Evolutionary conservation across 2,329 filamentous ascomycete genomes (phyloP).

Genomic region (Xylariomycetidae sp.): DNA sequence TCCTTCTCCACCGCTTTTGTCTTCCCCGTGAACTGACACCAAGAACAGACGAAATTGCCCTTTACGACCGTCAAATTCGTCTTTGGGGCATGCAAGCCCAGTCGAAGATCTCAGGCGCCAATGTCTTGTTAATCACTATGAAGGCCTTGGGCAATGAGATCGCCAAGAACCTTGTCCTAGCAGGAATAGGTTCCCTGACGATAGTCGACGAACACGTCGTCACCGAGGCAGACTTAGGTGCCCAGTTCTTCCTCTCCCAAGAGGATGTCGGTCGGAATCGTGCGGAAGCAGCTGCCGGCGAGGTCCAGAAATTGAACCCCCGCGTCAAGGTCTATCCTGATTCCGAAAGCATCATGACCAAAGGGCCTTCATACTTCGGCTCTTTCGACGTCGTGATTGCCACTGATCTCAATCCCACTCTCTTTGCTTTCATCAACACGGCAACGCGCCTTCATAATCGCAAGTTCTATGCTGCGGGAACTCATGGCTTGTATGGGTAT

Average conservation of each 20-base stretch:
- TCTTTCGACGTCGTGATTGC: slow-evolving; percentile 83
- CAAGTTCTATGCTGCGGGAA: slow-evolving; percentile 82
- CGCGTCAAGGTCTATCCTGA: slow-evolving; percentile 73
- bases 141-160: slow-evolving; percentile 88
- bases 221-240: slow-evolving; percentile 71
- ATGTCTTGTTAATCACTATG: slow-evolving; percentile 83
- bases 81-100: slow-evolving; percentile 96
- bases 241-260: slow-evolving; percentile 71
- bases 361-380: slow-evolving; percentile 68
- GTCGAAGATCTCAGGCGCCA: slow-evolving; percentile 82
- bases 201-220: slow-evolving; percentile 74
- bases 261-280: slow-evolving; percentile 75
- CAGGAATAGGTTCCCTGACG: slow-evolving; percentile 85
- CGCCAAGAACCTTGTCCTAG: slow-evolving; percentile 93
- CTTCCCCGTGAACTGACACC: slow-evolving; percentile 9
- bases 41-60: slow-evolving; percentile 77
- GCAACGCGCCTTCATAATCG: slow-evolving; percentile 71
- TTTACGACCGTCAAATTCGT: slow-evolving; percentile 95
- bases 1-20: neutral
- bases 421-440: slow-evolving; percentile 75
- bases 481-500: slow-evolving; percentile 89
- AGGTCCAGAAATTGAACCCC: slow-evolving; percentile 82
- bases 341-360: slow-evolving; percentile 58
- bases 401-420: slow-evolving; percentile 74
- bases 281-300: slow-evolving; percentile 70